A percentile compares a stretch with the other conserved stretches of the same genome.
Evolutionary conservation across 1,139 yeast genomes (phyloP).

Genomic region (Pichia sp.): DNA sequence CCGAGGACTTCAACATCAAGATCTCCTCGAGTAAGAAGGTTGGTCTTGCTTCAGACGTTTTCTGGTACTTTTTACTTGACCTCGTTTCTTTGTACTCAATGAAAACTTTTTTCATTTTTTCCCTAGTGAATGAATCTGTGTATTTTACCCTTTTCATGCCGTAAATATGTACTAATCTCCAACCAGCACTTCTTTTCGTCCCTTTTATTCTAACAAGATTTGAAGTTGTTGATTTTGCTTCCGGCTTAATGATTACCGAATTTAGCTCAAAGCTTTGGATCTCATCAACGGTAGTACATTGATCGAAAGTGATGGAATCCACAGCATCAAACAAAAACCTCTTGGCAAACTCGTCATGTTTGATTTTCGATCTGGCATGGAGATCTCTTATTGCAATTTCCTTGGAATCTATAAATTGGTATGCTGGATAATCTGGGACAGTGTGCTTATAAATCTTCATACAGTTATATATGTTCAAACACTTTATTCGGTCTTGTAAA

Average conservation of each 20-base stretch:
- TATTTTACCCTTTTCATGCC: conserved; percentile 2
- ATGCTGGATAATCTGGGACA: conserved; percentile 5
- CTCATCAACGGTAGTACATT: not conserved
- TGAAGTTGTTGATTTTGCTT: not conserved
- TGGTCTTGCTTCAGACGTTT: conserved; percentile 9
- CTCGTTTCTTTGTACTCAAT: conserved; percentile 13
- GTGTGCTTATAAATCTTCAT: conserved; percentile 7
- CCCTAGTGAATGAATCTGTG: conserved; percentile 4
- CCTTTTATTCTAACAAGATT: conserved; percentile 13
- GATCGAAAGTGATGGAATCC: not conserved
- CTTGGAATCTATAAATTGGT: not conserved
- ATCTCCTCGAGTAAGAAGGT: conserved; percentile 10
- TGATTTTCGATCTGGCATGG: conserved; percentile 1
- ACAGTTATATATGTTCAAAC: conserved; percentile 10
- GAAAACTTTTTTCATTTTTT: conserved; percentile 6
- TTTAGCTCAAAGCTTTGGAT: conserved; percentile 3
- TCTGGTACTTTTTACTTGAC: conserved; percentile 6
- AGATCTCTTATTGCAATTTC: not conserved
- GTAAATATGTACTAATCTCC: conserved; percentile 12
- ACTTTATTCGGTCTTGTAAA: conserved; percentile 1
- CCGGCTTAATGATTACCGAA: conserved; percentile 3
- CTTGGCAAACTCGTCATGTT: conserved; percentile 10
- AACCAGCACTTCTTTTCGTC: conserved; percentile 2
- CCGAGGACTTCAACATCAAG: conserved; percentile 1
- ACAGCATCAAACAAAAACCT: conserved; percentile 6